Percentiles rank a stretch among this genome's conserved stretches.
These are phyloP conservation scores for Pestalotiopsis sp. DNA, from an alignment of 2,329 filamentous ascomycete species.

Conservation along the genomic window DNA sequence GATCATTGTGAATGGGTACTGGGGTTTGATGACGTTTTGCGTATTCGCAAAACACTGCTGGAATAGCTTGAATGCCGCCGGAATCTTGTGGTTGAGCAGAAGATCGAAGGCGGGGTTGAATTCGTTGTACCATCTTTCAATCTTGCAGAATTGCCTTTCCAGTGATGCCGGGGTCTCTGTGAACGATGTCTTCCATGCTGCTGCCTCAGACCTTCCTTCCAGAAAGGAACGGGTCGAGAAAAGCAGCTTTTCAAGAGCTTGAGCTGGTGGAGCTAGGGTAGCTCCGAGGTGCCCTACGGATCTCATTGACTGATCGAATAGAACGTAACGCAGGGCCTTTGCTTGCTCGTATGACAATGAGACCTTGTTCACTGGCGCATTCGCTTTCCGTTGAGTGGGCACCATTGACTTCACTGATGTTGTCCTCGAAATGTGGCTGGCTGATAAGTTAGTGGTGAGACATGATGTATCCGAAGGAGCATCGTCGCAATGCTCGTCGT, in stretches of 20 bases:
- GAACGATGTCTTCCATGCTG: background rate
- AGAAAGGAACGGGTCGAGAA: background rate
- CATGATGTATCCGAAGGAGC: background rate
- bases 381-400: background rate
- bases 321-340: background rate
- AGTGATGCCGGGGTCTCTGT: background rate
- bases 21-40: slow-evolving; percentile 1
- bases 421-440: background rate
- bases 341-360: background rate
- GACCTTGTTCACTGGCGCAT: background rate
- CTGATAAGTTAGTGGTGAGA: background rate
- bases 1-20: slow-evolving; percentile 11
- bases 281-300: background rate
- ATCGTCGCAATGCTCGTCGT: background rate
- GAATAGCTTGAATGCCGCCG: slow-evolving; percentile 11
- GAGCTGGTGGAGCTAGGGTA: background rate
- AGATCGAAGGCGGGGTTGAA: slow-evolving; percentile 13
- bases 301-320: background rate
- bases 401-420: background rate
- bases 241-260: background rate
- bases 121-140: slow-evolving; percentile 14
- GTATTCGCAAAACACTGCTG: slow-evolving; percentile 11
- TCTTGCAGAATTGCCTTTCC: slow-evolving; percentile 9
- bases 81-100: background rate
- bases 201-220: background rate